phyloP scores from a whole-genome alignment of 768 basidiomycete species.

The Agrocybe pediades region DNA sequence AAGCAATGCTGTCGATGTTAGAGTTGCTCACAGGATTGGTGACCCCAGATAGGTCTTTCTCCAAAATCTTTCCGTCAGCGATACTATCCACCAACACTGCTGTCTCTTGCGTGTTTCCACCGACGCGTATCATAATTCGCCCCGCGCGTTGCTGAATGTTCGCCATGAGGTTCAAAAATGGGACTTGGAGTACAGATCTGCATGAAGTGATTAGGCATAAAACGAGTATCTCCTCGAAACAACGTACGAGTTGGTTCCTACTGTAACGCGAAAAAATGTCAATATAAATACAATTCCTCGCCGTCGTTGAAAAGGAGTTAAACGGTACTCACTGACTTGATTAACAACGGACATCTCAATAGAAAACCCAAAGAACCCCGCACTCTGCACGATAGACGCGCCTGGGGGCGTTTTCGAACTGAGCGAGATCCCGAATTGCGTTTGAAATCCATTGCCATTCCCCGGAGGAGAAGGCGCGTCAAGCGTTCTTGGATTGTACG shows the following conservation, averaged over 20 bases:
- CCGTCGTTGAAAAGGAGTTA: not conserved
- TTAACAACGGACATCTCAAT: constrained; percentile 66
- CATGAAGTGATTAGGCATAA: constrained; percentile 21
- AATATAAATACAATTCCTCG: not conserved
- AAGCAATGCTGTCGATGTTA: not conserved
- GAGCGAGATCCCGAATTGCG: constrained; percentile 48
- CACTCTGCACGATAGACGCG: constrained; percentile 38
- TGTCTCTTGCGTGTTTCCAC: constrained; percentile 81
- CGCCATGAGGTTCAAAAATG: constrained; percentile 80
- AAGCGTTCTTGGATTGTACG: constrained; percentile 55
- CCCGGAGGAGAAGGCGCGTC: constrained; percentile 53
- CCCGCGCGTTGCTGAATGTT: constrained; percentile 71
- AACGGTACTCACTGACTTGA: constrained; percentile 47
- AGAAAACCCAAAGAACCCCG: constrained; percentile 55
- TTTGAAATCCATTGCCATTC: constrained; percentile 37
- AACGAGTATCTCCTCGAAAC: not conserved
- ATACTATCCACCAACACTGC: constrained; percentile 53
- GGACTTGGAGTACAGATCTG: constrained; percentile 51
- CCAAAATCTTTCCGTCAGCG: constrained; percentile 47
- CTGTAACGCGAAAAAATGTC: constrained; percentile 22
- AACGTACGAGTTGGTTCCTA: constrained; percentile 50
- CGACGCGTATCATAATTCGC: constrained; percentile 64
- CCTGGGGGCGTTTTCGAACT: constrained; percentile 32
- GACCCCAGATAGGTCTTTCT: constrained; percentile 42
- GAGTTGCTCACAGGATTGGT: constrained; percentile 41